Evolutionary conservation across 1,284 basidiomycete genomes (phyloP).

Genomic region (Ceratobasidium sp.): DNA sequence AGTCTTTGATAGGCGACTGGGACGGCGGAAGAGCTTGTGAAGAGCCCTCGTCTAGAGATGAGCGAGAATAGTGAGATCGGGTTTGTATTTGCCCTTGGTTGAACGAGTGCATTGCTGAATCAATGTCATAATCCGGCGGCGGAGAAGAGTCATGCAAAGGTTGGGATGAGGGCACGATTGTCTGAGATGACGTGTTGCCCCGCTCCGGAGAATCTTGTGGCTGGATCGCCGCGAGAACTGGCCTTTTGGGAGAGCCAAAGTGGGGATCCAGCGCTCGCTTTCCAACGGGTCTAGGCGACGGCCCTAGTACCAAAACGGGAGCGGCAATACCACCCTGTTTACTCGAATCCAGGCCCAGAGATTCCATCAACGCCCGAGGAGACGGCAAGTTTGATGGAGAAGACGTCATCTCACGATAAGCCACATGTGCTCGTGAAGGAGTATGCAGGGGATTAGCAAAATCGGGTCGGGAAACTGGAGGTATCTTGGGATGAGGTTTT

Average conservation of each 20-base stretch:
- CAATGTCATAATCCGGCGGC: conserved; percentile 11
- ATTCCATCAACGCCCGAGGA: background rate
- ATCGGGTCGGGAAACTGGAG: background rate
- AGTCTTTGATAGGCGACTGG: conserved; percentile 16
- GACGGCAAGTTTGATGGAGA: conserved; percentile 20
- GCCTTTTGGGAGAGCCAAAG: background rate
- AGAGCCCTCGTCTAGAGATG: background rate
- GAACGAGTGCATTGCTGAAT: background rate
- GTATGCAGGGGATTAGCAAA: background rate
- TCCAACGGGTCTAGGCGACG: background rate
- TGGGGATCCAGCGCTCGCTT: background rate
- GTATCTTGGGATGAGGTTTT: background rate
- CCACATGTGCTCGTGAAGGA: background rate
- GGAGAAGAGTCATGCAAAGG: conserved; percentile 24
- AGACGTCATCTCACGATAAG: background rate
- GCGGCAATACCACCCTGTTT: background rate
- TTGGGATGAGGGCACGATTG: conserved; percentile 23
- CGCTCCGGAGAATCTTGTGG: conserved; percentile 1
- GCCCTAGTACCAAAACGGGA: background rate
- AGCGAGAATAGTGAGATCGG: background rate
- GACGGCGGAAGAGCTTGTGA: conserved; percentile 31
- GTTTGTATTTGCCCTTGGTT: conserved; percentile 7
- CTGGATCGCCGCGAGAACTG: background rate
- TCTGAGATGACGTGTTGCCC: conserved; percentile 1
- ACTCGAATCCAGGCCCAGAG: conserved; percentile 4